A percentile compares a stretch with the other conserved stretches of the same genome.
Conservation (phyloP, 495 filamentous ascomycete genomes). For the Neurospora sp. region DNA sequence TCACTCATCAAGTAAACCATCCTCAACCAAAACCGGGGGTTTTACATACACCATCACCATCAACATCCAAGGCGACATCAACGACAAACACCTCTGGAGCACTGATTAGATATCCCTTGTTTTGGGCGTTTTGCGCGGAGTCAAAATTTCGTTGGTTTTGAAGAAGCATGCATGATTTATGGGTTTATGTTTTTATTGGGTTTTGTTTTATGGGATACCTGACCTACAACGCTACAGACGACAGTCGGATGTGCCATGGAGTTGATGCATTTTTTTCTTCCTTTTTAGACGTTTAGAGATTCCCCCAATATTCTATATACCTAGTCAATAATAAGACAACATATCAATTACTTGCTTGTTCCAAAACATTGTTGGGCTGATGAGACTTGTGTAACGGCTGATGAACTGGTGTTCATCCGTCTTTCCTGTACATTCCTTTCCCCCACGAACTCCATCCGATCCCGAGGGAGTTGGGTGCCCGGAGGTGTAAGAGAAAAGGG, state of each 20-base stretch:
- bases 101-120: background rate
- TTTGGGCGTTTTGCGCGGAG: background rate
- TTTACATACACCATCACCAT: background rate
- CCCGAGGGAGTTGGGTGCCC: background rate
- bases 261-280: background rate
- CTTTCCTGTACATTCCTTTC: background rate
- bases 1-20: background rate
- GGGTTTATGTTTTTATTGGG: background rate
- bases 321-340: background rate
- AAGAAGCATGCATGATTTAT: background rate
- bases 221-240: too few species aligned
- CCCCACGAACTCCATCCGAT: background rate
- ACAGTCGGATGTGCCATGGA: background rate
- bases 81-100: too few species aligned
- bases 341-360: background rate
- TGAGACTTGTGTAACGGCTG: background rate
- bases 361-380: too few species aligned
- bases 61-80: background rate
- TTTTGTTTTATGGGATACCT: background rate
- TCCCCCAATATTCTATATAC: background rate
- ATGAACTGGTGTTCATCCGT: background rate
- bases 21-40: background rate
- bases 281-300: background rate
- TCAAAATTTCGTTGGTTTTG: background rate
- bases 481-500: background rate